A percentile compares a stretch with the other conserved stretches of the same genome.
These are phyloP conservation scores for Trypanosoma boissoni DNA, from an alignment of 208 protist species.

Conservation along the genomic window DNA sequence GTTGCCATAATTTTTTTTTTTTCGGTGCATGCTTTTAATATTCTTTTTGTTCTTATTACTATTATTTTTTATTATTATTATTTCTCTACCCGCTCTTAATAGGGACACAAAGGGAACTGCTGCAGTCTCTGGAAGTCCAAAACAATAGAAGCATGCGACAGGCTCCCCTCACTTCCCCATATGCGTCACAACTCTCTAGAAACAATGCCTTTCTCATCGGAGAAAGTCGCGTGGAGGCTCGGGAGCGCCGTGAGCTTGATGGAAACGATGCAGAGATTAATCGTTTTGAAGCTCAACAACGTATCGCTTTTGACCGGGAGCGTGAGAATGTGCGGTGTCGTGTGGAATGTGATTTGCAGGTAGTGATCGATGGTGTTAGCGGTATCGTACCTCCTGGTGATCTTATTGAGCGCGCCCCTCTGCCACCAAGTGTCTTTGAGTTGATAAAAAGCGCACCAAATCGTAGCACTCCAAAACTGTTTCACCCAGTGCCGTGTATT, in stretches of 20 bases:
- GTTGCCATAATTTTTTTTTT: conserved; percentile 3
- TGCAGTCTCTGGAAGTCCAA: too few species aligned
- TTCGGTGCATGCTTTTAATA: neutral
- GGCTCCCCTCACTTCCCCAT: conserved; percentile 1
- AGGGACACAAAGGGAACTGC: too few species aligned
- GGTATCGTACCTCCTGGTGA: conserved; percentile 8
- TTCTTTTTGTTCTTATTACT: conserved; percentile 9
- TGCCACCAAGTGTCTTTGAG: neutral
- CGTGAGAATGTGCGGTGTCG: conserved; percentile 4
- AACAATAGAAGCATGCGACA: conserved; percentile 17
- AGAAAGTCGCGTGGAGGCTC: conserved; percentile 28
- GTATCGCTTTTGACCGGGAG: conserved; percentile 5
- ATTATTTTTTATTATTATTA: conserved; percentile 8
- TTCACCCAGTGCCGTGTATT: neutral
- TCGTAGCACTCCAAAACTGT: neutral
- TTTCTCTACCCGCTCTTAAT: neutral
- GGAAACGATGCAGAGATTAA: neutral
- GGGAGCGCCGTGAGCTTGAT: conserved; percentile 35
- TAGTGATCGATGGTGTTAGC: conserved; percentile 5
- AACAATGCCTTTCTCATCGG: conserved; percentile 40
- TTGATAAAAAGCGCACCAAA: neutral
- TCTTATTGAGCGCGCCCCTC: conserved; percentile 7
- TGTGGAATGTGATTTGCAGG: conserved; percentile 13
- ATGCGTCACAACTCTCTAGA: conserved; percentile 35
- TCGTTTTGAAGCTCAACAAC: neutral